Conservation (phyloP, 805 yeast species). For the Metschnikowia aberdeeniae region DNA sequence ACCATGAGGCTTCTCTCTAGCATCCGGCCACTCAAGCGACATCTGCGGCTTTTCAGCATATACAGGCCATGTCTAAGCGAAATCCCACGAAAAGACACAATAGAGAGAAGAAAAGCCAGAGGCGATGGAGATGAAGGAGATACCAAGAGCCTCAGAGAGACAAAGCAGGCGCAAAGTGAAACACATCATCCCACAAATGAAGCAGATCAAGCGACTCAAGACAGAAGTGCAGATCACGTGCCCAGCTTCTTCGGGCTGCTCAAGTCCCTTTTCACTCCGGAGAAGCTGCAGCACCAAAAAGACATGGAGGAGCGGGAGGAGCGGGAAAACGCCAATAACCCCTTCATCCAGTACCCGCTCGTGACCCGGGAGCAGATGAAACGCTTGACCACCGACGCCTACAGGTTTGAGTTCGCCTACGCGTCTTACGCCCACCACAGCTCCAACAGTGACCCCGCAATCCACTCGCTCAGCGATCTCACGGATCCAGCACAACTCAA, state of each 20-base stretch:
- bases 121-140: too few species aligned
- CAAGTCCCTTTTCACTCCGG: constrained; percentile 1
- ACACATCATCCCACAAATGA: too few species aligned
- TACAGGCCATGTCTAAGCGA: too few species aligned
- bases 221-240: background rate
- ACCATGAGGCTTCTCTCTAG: background rate
- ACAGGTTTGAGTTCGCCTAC: constrained; percentile 41
- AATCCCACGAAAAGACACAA: too few species aligned
- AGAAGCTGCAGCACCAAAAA: constrained; percentile 6
- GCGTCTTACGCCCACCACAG: constrained; percentile 50
- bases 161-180: background rate
- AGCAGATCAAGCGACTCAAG: background rate
- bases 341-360: constrained; percentile 39
- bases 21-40: background rate
- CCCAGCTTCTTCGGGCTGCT: constrained; percentile 1
- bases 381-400: constrained; percentile 28
- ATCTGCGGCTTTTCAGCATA: too few species aligned
- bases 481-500: constrained; percentile 46
- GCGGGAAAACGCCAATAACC: constrained; percentile 26
- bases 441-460: constrained; percentile 31
- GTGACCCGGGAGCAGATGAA: constrained; percentile 38
- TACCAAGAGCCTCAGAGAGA: background rate
- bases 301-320: constrained; percentile 14
- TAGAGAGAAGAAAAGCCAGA: background rate
- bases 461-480: constrained; percentile 48